Evolutionary conservation across 2,329 filamentous ascomycete species (phyloP), one percentile per base, ranked within the genome.

Genomic region (Davidsoniella neocaledoniae): DNA sequence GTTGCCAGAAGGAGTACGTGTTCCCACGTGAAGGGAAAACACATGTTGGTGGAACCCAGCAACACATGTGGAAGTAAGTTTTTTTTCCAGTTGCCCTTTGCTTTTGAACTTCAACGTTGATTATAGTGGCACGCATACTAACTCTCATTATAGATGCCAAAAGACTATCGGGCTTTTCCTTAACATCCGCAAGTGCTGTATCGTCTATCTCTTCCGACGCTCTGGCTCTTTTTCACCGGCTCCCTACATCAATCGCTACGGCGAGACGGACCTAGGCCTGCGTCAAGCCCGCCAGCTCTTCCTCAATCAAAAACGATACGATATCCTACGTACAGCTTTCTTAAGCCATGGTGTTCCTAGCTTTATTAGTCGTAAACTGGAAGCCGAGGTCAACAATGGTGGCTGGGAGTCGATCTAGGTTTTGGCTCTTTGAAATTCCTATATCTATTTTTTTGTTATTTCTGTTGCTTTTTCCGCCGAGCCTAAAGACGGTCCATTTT

Each of bases 371-470:
- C 74, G 91, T 56, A 90, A 86, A 64, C 66, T 98, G 56, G 91
- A 98, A 68, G 83, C 86, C 12, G 91, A 98, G 63, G 86, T 95
- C 42, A 98, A 98, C 61, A 95, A 86, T 58, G 91, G 91, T 0
- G 91, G 91, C 0, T 98, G 91, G 91, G 91, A 98, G 68, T 95
- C 79, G n/a, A 72, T 79, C 48, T 75, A 17, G 40, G 12, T 12
- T 12, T 33, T 9, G 26, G 10, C 10, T 9, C 3, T 10, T 19
- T 14, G 5, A 14, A 26, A 12, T 19, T 21, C 6, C 21, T 10
- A 2, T 8, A 5, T 26, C 16, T 16, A 5, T 33, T 14, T 16
- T 45, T 45, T 45, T 16, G 7, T 4, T 36, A 5, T 45, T 17
- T 29, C 2, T 12, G 12, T 45, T 45, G 23, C 2, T 5, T 12